Conservation (phyloP, 352 stramenopile genomes). For the Pythium rhizo-oryzae region DNA sequence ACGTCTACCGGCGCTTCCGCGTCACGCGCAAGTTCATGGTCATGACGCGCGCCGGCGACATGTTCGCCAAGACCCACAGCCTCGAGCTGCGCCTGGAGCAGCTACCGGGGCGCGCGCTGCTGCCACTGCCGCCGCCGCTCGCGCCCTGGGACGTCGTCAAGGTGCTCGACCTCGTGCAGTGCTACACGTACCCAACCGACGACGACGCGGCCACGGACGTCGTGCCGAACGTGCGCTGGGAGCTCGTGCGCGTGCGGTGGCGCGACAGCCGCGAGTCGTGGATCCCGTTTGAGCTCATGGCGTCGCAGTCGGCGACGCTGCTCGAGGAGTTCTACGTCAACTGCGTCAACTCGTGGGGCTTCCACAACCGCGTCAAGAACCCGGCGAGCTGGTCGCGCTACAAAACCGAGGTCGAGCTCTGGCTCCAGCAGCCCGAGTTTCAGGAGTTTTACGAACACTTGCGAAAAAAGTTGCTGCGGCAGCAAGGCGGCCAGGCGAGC, state of each 20-base stretch:
- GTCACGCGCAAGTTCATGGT: conserved; percentile 73
- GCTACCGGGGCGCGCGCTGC: conserved; percentile 45
- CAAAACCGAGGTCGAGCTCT: conserved; percentile 72
- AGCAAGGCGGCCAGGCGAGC: conserved; percentile 2
- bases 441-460: conserved; percentile 59
- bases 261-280: conserved; percentile 66
- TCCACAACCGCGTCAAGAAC: conserved; percentile 44
- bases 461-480: conserved; percentile 21
- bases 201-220: conserved; percentile 2
- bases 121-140: conserved; percentile 54
- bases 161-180: conserved; percentile 75
- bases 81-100: conserved; percentile 41
- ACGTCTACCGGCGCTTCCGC: conserved; percentile 60
- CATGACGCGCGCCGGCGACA: conserved; percentile 66
- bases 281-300: conserved; percentile 63
- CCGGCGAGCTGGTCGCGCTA: conserved; percentile 39
- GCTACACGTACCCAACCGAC: conserved; percentile 28
- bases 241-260: conserved; percentile 74
- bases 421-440: conserved; percentile 72
- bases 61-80: conserved; percentile 56
- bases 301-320: conserved; percentile 37
- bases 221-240: conserved; percentile 50
- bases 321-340: conserved; percentile 82
- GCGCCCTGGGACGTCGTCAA: conserved; percentile 59
- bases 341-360: conserved; percentile 75